Percentiles rank a stretch among this genome's conserved stretches.
phyloP scores from a whole-genome alignment of 2,329 filamentous ascomycete species.

The Hypoxylon sp. region DNA sequence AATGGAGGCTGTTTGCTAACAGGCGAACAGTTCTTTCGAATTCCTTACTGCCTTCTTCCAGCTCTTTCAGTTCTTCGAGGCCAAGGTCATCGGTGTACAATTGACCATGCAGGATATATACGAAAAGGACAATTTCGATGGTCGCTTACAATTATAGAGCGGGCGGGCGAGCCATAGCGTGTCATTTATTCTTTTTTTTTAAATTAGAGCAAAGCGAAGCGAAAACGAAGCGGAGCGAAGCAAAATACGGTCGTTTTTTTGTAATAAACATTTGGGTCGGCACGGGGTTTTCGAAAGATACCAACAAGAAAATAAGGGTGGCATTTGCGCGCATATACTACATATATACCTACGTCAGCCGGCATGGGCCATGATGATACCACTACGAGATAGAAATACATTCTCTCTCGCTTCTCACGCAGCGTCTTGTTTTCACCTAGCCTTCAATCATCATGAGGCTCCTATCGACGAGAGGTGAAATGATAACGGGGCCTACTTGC shows the following conservation, averaged over 20 bases:
- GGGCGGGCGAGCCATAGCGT: conserved; percentile 1
- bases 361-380: conserved; percentile 40
- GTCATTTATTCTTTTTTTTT: conserved; percentile 24
- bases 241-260: conserved; percentile 37
- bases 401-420: conserved; percentile 19
- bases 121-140: conserved; percentile 45
- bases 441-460: neutral
- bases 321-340: conserved; percentile 34
- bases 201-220: neutral
- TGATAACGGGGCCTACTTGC: neutral
- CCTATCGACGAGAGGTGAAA: neutral
- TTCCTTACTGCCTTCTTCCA: conserved; percentile 47
- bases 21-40: conserved; percentile 40
- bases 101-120: conserved; percentile 49
- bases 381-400: conserved; percentile 38
- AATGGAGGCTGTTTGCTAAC: neutral
- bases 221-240: neutral
- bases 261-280: conserved; percentile 40
- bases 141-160: conserved; percentile 44
- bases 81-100: conserved; percentile 48
- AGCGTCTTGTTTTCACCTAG: neutral
- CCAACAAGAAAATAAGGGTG: conserved; percentile 32
- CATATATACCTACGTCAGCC: conserved; percentile 17
- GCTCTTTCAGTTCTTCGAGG: conserved; percentile 49
- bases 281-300: conserved; percentile 32